Conservation (phyloP, 768 basidiomycete genomes). For the Boletus rubescentipes region DNA sequence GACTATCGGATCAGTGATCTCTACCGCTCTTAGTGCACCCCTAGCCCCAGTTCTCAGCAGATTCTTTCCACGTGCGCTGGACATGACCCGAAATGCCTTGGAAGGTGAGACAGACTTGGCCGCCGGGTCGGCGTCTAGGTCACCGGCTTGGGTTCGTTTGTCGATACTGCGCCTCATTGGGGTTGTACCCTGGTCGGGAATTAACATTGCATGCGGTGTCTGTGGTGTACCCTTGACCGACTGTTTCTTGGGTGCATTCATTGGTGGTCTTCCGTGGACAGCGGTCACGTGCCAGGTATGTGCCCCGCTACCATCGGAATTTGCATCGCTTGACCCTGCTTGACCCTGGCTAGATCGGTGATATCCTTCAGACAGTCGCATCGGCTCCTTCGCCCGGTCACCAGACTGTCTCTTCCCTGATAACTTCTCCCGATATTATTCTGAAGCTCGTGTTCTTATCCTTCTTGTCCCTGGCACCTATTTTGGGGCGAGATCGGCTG, state of each 20-base stretch:
- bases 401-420: conserved; percentile 80
- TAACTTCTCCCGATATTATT: conserved; percentile 81
- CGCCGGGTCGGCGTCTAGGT: conserved; percentile 35
- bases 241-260: conserved; percentile 79
- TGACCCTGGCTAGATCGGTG: conserved; percentile 61
- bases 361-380: conserved; percentile 82
- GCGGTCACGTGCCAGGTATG: conserved; percentile 86
- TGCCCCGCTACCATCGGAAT: conserved; percentile 17
- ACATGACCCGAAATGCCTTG: conserved; percentile 79
- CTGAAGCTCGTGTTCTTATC: conserved; percentile 82
- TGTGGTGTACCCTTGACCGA: conserved; percentile 76
- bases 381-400: conserved; percentile 66
- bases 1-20: conserved; percentile 79
- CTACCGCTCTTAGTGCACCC: conserved; percentile 78
- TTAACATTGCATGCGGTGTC: conserved; percentile 95
- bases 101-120: conserved; percentile 59
- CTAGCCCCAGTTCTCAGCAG: conserved; percentile 80
- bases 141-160: conserved; percentile 75
- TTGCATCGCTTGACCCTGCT: conserved; percentile 17
- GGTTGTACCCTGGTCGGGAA: conserved; percentile 94
- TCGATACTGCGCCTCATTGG: conserved; percentile 88
- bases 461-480: conserved; percentile 82
- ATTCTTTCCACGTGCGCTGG: conserved; percentile 80
- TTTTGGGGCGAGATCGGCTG: conserved; percentile 70
- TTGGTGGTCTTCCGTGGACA: conserved; percentile 85